Evolutionary conservation across 1,139 yeast genomes (phyloP), one percentile per base, ranked within the genome.

Genomic region (Kurtzmaniella quercitrusa): DNA sequence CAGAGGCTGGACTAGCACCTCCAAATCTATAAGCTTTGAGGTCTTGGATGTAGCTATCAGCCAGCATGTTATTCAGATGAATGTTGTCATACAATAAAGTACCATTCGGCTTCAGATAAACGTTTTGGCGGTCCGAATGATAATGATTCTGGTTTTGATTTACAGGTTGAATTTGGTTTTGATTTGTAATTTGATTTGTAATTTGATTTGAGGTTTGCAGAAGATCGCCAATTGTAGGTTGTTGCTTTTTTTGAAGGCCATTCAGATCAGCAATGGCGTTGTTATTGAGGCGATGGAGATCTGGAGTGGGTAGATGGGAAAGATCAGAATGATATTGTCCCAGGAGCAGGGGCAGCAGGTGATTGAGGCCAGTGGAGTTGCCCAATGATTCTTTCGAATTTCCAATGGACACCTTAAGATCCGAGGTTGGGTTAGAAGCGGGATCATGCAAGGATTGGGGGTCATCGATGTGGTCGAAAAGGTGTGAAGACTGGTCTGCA

Each of bases 1-100:
- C 38, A 18, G 25, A 14, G 14, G 16, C 10, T 14, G 18, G 18
- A 10, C 25, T 12, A 18, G 25, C 25, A 34, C 39, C 39, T 10
- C 42, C 45, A 40, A 43, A 43, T 14, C 27, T 16, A 19, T 36
- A 43, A 2, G 45, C 41, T 16, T 33, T 34, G 17, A 40, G 34
- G 34, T 40, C 43, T 7, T 34, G 36, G 12, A 41, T 14, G 23
- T 43, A 40, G 18, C 38, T 42, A 19, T 43, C 45, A 4, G 43
- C 29, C n/a, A 41, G 36, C 11, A 14, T 31, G 14, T 16, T 31
- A 10, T 9, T 31, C 31, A 27, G 31, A 11, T 27, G 31, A 10
- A 27, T n/a, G 14, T 27, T 27, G 31, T 27, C 31, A 27, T 7
- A 27, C 14, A 27, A 27, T 10, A 23, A 10, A 6, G 14, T 11